Conservation (phyloP, 176 grass and related monocot genomes). For the Bothriochloa decipiens region DNA sequence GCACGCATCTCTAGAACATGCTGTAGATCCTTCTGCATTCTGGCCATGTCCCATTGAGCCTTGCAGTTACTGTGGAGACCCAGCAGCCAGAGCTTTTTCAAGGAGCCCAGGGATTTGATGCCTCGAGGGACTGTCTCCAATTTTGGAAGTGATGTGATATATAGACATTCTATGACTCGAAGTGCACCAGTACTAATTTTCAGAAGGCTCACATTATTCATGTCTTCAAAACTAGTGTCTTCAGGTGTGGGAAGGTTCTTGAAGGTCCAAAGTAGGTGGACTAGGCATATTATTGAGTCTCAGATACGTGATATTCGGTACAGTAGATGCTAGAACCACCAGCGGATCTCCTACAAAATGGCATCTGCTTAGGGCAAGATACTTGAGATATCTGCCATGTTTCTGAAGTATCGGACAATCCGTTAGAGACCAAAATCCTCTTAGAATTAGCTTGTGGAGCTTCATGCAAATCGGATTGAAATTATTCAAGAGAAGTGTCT, state of each 20-base stretch:
- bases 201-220: background rate
- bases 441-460: background rate
- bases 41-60: background rate
- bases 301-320: background rate
- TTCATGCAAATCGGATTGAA: background rate
- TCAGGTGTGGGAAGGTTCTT: background rate
- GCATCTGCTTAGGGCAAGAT: constrained; percentile 4
- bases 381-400: constrained; percentile 5
- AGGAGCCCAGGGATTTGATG: background rate
- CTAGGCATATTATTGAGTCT: constrained; percentile 8
- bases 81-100: constrained; percentile 21
- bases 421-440: background rate
- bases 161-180: background rate
- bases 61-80: constrained; percentile 6
- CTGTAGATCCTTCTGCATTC: background rate
- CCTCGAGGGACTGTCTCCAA: background rate
- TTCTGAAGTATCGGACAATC: background rate
- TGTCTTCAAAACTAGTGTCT: background rate
- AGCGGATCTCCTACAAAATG: background rate
- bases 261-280: background rate
- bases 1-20: background rate
- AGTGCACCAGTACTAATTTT: background rate
- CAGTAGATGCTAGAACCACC: background rate
- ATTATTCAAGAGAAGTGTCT: background rate
- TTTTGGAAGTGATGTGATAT: constrained; percentile 14